These are phyloP conservation scores for Cladosporium sp. DNA, from an alignment of 2,329 filamentous ascomycete genomes.

Conservation along the genomic window DNA sequence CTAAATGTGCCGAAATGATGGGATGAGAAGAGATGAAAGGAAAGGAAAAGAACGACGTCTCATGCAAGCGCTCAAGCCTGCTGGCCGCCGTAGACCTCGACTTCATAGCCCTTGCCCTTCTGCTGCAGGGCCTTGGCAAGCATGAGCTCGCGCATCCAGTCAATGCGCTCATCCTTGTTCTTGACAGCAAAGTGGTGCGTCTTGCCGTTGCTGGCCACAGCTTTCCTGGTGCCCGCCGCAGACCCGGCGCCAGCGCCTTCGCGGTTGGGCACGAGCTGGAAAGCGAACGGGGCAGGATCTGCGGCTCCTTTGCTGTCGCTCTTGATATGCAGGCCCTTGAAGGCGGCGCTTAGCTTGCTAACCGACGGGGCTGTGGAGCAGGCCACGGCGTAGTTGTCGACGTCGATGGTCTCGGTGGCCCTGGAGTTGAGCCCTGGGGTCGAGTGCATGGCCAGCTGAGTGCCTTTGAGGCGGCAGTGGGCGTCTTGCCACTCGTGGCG, in stretches of 20 bases:
- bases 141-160: slow-evolving; percentile 96
- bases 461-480: slow-evolving; percentile 74
- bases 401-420: slow-evolving; percentile 75
- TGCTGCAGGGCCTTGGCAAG: slow-evolving; percentile 81
- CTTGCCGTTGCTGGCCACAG: slow-evolving; percentile 59
- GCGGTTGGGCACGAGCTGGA: slow-evolving; percentile 73
- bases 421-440: slow-evolving; percentile 52
- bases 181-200: slow-evolving; percentile 92
- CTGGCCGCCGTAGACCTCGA: slow-evolving; percentile 66
- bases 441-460: slow-evolving; percentile 62
- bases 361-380: slow-evolving; percentile 72
- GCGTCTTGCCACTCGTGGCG: slow-evolving; percentile 92
- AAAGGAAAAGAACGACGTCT: not conserved
- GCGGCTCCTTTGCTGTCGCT: slow-evolving; percentile 37
- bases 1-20: not conserved
- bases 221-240: not conserved
- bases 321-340: slow-evolving; percentile 70
- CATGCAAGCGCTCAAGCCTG: not conserved
- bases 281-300: slow-evolving; percentile 63
- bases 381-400: slow-evolving; percentile 83
- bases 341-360: slow-evolving; percentile 79
- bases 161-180: slow-evolving; percentile 82
- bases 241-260: slow-evolving; percentile 34
- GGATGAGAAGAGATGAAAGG: not conserved
- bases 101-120: slow-evolving; percentile 77